Base-by-base conservation (phyloP, 1,284 basidiomycete species). In the Moniliophthora roreri region DNA sequence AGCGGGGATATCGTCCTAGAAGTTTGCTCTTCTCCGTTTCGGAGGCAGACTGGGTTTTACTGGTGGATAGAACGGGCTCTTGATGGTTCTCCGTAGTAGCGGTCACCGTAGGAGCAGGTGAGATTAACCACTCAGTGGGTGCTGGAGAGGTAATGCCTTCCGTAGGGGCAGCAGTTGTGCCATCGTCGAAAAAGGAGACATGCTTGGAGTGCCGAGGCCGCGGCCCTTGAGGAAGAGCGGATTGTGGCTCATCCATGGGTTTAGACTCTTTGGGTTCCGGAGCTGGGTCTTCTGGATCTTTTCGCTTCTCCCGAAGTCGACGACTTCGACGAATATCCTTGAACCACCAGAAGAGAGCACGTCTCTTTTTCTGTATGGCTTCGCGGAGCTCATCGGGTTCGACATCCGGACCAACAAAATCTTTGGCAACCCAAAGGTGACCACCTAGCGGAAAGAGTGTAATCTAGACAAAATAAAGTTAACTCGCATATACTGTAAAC, bases 401-500 rank as follows among this genome's bases (percentile, higher is more conserved):
- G 1, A 84, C 68, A 47, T 87, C 84, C 0, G 84, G 82, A 1
- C 87, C 86, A 8, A 73, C 70, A 56, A 77, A 87, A 58, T 88
- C 85, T 70, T 74, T 77, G 11, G 75, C 76, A 32, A 89, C 70
- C 60, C 76, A 72, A 4, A 69, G 70, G 55, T 75, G 70, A 2
- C 74, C 81, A 10, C 85, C 85, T 42, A 81, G 62, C 0, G 86
- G 81, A 60, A 88, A 89, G 7, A 88, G 69, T 0, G 82, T 82
- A 9, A 87, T 62, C 85, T 87, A 57, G 1, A 15, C 21, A 21
- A 5, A 50, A 35, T 7, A 32, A 46, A 32, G 32, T 34, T 16
- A 24, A 28, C 50, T 51, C 50, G 20, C 53, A 36, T 50, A 49
- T 52, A 44, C 26, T 2, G 21, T 16, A 48, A 4, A 52, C 45